These are phyloP conservation scores for Cryptococcus sp. DNA, from an alignment of 1,284 basidiomycete genomes.

Conservation along the genomic window DNA sequence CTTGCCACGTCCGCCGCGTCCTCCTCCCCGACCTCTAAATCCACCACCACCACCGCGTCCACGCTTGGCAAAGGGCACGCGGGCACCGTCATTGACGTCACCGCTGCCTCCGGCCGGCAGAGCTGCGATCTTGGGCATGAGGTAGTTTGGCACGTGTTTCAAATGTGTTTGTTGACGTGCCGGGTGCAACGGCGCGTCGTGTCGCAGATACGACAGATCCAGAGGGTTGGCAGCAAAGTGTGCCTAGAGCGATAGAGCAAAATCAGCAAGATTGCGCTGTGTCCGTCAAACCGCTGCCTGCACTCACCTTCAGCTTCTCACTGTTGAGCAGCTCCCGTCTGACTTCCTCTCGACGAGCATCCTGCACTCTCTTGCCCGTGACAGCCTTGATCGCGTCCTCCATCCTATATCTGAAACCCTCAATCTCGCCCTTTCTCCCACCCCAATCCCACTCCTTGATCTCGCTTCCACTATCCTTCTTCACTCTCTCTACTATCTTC, in stretches of 20 bases:
- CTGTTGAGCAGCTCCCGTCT: conserved; percentile 92
- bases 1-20: conserved; percentile 35
- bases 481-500: conserved; percentile 70
- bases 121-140: conserved; percentile 78
- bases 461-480: conserved; percentile 67
- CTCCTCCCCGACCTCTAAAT: conserved; percentile 26
- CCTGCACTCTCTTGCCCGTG: conserved; percentile 80
- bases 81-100: conserved; percentile 38
- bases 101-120: conserved; percentile 36
- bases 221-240: conserved; percentile 98
- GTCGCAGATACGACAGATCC: conserved; percentile 87
- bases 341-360: conserved; percentile 91
- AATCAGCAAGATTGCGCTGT: background rate
- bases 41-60: conserved; percentile 29
- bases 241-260: conserved; percentile 60
- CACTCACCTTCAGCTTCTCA: conserved; percentile 88
- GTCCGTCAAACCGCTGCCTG: background rate
- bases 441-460: conserved; percentile 93
- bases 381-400: conserved; percentile 90
- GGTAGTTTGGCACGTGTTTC: conserved; percentile 93
- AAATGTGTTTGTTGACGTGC: conserved; percentile 86
- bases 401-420: conserved; percentile 98
- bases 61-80: conserved; percentile 41
- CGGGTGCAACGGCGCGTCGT: conserved; percentile 91
- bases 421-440: conserved; percentile 76